Conservation (phyloP, 805 yeast genomes). For the Cyberlindnera nakhonratchasimensis region DNA sequence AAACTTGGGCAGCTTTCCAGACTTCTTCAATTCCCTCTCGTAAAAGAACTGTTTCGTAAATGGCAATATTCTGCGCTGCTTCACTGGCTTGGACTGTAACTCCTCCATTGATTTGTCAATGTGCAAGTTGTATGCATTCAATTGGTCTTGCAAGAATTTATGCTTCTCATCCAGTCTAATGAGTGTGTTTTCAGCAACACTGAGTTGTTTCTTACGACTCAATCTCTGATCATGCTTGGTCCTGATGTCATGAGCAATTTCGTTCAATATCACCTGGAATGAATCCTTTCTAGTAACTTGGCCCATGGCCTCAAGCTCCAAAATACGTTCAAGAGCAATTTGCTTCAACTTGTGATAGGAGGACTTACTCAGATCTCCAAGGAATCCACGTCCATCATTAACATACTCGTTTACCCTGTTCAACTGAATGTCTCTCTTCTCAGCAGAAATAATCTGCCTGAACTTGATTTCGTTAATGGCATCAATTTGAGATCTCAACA, state of each 20-base stretch:
- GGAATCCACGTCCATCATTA: constrained; percentile 40
- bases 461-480: constrained; percentile 68
- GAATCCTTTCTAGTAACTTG: constrained; percentile 61
- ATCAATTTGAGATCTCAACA: constrained; percentile 62
- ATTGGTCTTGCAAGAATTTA: constrained; percentile 37
- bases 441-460: constrained; percentile 49
- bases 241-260: constrained; percentile 76
- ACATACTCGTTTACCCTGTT: constrained; percentile 41
- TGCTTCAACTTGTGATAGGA: constrained; percentile 76
- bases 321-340: constrained; percentile 65
- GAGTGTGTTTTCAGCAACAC: constrained; percentile 42
- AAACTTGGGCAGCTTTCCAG: constrained; percentile 65
- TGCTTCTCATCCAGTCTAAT: constrained; percentile 44
- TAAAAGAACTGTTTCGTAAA: constrained; percentile 77
- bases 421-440: constrained; percentile 33
- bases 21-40: constrained; percentile 62
- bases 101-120: constrained; percentile 50
- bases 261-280: constrained; percentile 76
- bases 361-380: constrained; percentile 46
- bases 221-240: constrained; percentile 50
- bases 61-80: constrained; percentile 36
- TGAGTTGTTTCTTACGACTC: constrained; percentile 44
- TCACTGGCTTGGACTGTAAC: constrained; percentile 40
- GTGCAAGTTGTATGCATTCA: constrained; percentile 41
- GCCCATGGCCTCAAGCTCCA: constrained; percentile 71